Conservation (phyloP, 2,329 filamentous ascomycete species). For the Hypomyces perniciosus region DNA sequence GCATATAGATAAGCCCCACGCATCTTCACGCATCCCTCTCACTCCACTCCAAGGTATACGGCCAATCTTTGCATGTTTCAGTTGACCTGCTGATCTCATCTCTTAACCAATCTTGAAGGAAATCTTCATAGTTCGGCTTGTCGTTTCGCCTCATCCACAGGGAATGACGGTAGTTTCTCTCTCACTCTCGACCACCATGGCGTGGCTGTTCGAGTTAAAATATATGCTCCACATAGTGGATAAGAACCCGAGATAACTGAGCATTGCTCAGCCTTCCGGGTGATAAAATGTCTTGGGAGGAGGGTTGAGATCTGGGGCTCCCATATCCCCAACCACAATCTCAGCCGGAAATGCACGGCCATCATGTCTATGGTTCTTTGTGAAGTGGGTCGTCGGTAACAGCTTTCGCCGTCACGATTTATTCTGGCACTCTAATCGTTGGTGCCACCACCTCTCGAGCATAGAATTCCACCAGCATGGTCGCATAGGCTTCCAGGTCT, state of each 20-base stretch:
- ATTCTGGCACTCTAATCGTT: not conserved
- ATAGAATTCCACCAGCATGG: slow-evolving; percentile 98
- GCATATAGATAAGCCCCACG: not conserved
- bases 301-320: too few relatives aligned
- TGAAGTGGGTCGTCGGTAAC: not conserved
- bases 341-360: too few relatives aligned
- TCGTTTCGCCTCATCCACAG: not conserved
- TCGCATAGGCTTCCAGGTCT: slow-evolving; percentile 93
- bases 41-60: not conserved
- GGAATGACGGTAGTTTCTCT: not conserved
- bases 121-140: not conserved
- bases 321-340: too few relatives aligned
- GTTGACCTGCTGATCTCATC: not conserved
- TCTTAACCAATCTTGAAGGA: not conserved
- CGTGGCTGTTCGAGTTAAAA: too few relatives aligned
- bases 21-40: not conserved
- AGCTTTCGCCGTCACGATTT: not conserved
- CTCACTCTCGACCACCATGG: too few relatives aligned
- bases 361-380: too few relatives aligned
- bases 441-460: slow-evolving; percentile 71
- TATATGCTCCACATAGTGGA: too few relatives aligned
- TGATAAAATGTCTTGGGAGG: too few relatives aligned
- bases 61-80: not conserved
- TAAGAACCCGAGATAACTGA: too few relatives aligned
- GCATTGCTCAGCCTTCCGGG: too few relatives aligned